Percentiles rank a stretch among this genome's conserved stretches.
Conservation (phyloP, 257 asterid genomes). For the Solanum chilense region DNA sequence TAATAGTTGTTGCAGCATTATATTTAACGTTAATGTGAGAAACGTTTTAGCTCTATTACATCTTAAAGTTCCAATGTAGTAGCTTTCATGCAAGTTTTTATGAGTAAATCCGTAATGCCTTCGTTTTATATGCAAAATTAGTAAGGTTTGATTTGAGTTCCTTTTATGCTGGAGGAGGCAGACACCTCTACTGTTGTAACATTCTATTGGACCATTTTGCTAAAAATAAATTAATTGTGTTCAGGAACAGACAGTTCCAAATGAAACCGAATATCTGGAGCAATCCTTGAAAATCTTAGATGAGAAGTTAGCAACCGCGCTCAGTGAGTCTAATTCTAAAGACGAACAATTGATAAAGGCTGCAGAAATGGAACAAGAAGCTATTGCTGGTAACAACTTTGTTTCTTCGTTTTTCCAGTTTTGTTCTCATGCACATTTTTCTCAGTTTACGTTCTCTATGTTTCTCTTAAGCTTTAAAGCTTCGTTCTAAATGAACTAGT, state of each 20-base stretch:
- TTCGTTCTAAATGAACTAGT: neutral
- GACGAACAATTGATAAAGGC: conserved; percentile 30
- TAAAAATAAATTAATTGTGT: neutral
- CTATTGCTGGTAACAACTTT: conserved; percentile 37
- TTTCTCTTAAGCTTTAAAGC: neutral
- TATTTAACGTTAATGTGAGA: neutral
- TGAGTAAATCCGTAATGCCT: neutral
- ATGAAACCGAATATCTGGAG: conserved; percentile 49
- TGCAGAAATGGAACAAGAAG: conserved; percentile 29
- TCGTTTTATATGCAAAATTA: neutral
- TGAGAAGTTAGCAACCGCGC: conserved; percentile 46
- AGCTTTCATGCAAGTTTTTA: neutral
- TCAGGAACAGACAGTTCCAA: conserved; percentile 20
- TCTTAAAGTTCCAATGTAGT: neutral
- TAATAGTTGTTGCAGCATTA: neutral
- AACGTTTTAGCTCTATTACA: neutral
- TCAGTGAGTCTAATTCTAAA: conserved; percentile 51
- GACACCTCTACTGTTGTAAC: too few relatives aligned
- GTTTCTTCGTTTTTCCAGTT: neutral
- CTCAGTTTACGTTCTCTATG: neutral
- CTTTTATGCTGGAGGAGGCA: too few relatives aligned
- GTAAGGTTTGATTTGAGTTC: neutral
- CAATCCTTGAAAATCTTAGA: conserved; percentile 36
- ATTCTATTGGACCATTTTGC: too few relatives aligned
- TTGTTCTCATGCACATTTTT: neutral